Evolutionary conservation across 164 flowering plant genomes (phyloP).

Genomic region (Euptelea pleiosperma): DNA sequence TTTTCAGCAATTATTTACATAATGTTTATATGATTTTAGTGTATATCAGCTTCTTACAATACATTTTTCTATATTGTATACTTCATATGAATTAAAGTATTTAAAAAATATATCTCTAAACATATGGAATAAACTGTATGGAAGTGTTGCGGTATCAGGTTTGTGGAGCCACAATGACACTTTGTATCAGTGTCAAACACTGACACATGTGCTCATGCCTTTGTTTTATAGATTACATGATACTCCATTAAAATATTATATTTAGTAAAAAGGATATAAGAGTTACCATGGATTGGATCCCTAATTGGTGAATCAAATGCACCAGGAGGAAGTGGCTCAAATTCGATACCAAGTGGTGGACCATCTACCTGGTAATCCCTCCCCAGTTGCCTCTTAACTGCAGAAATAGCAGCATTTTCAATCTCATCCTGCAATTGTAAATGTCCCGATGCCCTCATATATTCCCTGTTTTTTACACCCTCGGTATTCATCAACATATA

Average conservation of each 20-base stretch:
- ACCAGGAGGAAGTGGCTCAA: constrained; percentile 83
- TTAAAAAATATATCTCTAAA: too few species aligned
- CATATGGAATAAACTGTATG: too few species aligned
- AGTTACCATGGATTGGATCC: constrained; percentile 24
- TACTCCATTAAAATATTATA: neutral
- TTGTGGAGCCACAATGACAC: too few species aligned
- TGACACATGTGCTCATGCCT: too few species aligned
- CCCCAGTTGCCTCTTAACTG: constrained; percentile 84
- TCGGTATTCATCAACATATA: constrained; percentile 18
- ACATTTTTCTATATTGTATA: too few species aligned
- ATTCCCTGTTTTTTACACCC: constrained; percentile 25
- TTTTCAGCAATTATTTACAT: too few species aligned
- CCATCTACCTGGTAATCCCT: constrained; percentile 72
- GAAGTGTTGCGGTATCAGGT: too few species aligned
- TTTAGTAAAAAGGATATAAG: neutral
- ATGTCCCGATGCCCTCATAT: constrained; percentile 62
- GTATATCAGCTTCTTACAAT: too few species aligned
- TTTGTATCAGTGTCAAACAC: too few species aligned
- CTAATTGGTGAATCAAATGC: constrained; percentile 57
- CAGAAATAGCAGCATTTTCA: constrained; percentile 76
- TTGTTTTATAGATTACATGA: too few species aligned
- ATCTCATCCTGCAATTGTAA: constrained; percentile 63
- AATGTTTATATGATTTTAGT: too few species aligned
- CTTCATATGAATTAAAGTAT: too few species aligned
- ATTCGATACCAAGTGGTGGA: constrained; percentile 74